These are phyloP conservation scores for Mycena filopes DNA, from an alignment of 768 basidiomycete genomes.

Conservation along the genomic window DNA sequence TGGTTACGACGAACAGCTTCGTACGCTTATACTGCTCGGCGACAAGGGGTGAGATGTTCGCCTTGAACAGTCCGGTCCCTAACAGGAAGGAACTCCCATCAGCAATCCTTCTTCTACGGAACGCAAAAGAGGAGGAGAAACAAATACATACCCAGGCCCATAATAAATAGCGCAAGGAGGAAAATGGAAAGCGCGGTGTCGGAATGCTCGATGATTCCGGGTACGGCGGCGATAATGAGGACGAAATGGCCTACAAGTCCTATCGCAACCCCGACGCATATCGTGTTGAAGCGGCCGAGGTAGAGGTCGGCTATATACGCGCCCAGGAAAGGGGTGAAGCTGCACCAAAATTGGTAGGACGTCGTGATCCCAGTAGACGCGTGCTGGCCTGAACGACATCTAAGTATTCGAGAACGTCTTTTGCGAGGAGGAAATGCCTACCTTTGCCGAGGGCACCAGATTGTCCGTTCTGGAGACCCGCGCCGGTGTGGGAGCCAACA, in stretches of 20 bases:
- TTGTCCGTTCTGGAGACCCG: constrained; percentile 63
- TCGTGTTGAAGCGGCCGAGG: constrained; percentile 80
- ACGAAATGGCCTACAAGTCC: constrained; percentile 53
- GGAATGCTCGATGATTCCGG: constrained; percentile 67
- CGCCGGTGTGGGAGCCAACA: constrained; percentile 70
- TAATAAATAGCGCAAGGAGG: constrained; percentile 69
- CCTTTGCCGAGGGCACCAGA: constrained; percentile 74
- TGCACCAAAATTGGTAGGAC: constrained; percentile 80
- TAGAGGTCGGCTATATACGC: constrained; percentile 81
- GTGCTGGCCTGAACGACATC: constrained; percentile 55
- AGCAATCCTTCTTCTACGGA: too few species aligned
- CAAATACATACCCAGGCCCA: constrained; percentile 54
- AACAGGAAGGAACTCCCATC: constrained; percentile 33
- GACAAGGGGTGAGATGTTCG: constrained; percentile 80
- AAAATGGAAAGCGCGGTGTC: constrained; percentile 63
- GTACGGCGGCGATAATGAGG: constrained; percentile 46
- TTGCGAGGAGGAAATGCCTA: background rate
- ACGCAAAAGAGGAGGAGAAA: background rate
- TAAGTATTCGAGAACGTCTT: background rate
- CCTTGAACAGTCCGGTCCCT: constrained; percentile 80
- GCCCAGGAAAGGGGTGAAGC: constrained; percentile 72
- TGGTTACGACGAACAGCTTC: constrained; percentile 61
- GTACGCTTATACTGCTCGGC: constrained; percentile 79
- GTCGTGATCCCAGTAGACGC: constrained; percentile 78
- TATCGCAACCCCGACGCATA: constrained; percentile 67